These are phyloP conservation scores for Thelonectria rubi DNA, from an alignment of 2,329 filamentous ascomycete species.

Conservation along the genomic window DNA sequence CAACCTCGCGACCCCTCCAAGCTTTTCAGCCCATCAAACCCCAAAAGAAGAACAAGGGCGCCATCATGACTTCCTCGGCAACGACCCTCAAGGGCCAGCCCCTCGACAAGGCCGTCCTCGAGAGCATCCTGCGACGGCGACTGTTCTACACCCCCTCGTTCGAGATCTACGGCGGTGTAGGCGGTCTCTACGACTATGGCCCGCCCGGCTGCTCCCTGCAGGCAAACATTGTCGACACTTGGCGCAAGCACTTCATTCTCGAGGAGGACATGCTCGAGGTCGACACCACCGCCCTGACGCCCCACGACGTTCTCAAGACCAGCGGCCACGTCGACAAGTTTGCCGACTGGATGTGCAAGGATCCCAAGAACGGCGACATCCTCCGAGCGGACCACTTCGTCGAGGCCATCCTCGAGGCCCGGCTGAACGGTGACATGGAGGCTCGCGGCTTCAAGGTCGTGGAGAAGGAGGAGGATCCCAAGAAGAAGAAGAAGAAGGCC, in stretches of 20 bases:
- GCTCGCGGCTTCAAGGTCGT: conserved; percentile 85
- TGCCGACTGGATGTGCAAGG: conserved; percentile 99
- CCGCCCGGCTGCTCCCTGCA: conserved; percentile 87
- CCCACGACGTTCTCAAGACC: conserved; percentile 92
- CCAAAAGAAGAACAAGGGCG: conserved; percentile 36
- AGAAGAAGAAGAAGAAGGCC: conserved; percentile 92
- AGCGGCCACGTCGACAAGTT: conserved; percentile 98
- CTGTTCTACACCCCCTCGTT: conserved; percentile 96
- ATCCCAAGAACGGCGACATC: conserved; percentile 96
- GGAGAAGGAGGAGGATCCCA: conserved; percentile 75
- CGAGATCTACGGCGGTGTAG: conserved; percentile 92
- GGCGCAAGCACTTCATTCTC: conserved; percentile 92
- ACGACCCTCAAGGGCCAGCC: conserved; percentile 90
- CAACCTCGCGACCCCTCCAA: conserved; percentile 43
- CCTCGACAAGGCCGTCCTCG: conserved; percentile 83
- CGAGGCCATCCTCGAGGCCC: conserved; percentile 87
- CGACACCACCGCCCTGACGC: conserved; percentile 93
- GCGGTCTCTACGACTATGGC: conserved; percentile 92
- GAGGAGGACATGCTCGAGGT: conserved; percentile 96
- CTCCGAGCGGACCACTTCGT: conserved; percentile 96
- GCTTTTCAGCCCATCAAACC: conserved; percentile 43
- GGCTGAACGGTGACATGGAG: conserved; percentile 90
- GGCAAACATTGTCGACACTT: conserved; percentile 86
- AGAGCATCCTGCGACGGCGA: conserved; percentile 85
- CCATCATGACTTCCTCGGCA: conserved; percentile 62